These are phyloP conservation scores for Suillus americanus DNA, from an alignment of 768 basidiomycete species.

Conservation along the genomic window DNA sequence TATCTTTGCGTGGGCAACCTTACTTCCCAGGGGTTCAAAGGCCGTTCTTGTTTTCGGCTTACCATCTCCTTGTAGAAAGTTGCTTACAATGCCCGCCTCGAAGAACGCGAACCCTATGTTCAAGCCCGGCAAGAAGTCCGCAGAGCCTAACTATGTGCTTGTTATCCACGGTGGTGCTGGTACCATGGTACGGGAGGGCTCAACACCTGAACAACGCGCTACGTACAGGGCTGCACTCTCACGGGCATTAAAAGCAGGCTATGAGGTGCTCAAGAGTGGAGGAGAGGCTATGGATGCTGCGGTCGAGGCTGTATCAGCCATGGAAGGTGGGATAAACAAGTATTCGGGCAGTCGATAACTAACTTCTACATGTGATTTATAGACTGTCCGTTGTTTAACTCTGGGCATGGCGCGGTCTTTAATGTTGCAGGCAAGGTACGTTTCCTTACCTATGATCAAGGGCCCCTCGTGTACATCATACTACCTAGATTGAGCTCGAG, in stretches of 20 bases:
- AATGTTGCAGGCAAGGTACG: slow-evolving; percentile 75
- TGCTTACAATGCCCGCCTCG: background rate
- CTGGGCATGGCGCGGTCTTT: slow-evolving; percentile 81
- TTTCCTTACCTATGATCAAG: background rate
- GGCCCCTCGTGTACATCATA: slow-evolving; percentile 2
- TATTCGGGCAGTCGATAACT: background rate
- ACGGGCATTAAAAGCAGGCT: slow-evolving; percentile 58
- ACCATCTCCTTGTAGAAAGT: background rate
- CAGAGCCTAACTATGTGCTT: slow-evolving; percentile 38
- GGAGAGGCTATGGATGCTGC: slow-evolving; percentile 85
- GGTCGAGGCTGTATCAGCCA: slow-evolving; percentile 65
- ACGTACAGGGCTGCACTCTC: slow-evolving; percentile 56
- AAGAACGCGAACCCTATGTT: background rate
- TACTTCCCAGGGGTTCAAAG: background rate
- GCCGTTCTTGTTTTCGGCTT: background rate
- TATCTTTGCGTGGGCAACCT: background rate
- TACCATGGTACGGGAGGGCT: slow-evolving; percentile 54
- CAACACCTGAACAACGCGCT: slow-evolving; percentile 60
- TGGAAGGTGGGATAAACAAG: slow-evolving; percentile 58
- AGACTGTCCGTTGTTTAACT: slow-evolving; percentile 81
- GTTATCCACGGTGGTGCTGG: slow-evolving; percentile 84
- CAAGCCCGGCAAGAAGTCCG: slow-evolving; percentile 9
- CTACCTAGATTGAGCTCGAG: slow-evolving; percentile 75
- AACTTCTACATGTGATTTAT: background rate
- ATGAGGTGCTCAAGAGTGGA: slow-evolving; percentile 59